A percentile compares a stretch with the other conserved stretches of the same genome.
phyloP scores from a whole-genome alignment of 805 yeast genomes.

The Wickerhamiella sergipiensis region DNA sequence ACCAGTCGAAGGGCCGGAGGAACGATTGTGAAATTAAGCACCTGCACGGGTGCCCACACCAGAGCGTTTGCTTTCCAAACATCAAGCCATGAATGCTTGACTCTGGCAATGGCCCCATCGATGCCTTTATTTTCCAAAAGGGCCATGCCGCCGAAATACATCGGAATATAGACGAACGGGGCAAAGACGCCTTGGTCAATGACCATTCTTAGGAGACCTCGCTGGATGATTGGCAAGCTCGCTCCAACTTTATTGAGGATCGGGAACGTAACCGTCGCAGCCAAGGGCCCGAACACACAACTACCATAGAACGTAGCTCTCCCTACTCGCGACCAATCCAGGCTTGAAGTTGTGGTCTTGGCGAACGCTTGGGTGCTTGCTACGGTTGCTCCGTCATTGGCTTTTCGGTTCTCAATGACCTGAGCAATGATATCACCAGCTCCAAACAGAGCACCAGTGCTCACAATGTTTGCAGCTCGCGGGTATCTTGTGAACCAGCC shows the following conservation, averaged over 20 bases:
- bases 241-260: constrained; percentile 32
- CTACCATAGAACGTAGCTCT: constrained; percentile 63
- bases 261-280: constrained; percentile 50
- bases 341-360: neutral
- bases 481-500: neutral
- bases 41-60: constrained; percentile 80
- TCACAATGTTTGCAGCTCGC: neutral
- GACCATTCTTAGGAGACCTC: constrained; percentile 36
- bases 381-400: constrained; percentile 36
- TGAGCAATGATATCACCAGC: constrained; percentile 71
- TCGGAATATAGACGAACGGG: constrained; percentile 54
- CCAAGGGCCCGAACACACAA: constrained; percentile 60
- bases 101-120: constrained; percentile 26
- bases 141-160: constrained; percentile 58
- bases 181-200: constrained; percentile 69
- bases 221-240: constrained; percentile 19
- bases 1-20: constrained; percentile 59
- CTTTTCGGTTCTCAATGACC: constrained; percentile 25
- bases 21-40: constrained; percentile 53
- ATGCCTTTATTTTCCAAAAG: constrained; percentile 42
- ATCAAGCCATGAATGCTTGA: constrained; percentile 31
- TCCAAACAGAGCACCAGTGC: constrained; percentile 36
- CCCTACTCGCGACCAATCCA: neutral
- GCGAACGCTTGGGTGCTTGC: no score
- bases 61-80: constrained; percentile 67